These are phyloP conservation scores for Lipomyces sp. DNA, from an alignment of 805 yeast species.

Conservation along the genomic window DNA sequence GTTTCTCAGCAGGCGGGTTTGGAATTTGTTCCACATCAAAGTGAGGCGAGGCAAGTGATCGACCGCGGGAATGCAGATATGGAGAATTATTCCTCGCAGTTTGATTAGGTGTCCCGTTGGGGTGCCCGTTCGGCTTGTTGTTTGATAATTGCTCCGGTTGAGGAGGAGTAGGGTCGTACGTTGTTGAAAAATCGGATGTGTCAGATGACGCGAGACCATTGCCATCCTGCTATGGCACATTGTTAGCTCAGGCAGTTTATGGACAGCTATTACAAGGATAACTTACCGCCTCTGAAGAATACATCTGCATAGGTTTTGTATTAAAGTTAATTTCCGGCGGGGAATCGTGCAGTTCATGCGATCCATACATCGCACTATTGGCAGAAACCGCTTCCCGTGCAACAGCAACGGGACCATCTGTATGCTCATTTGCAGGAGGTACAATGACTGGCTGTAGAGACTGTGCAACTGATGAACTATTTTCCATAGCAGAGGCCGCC, in stretches of 20 bases:
- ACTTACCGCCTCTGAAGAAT: neutral
- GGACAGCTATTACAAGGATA: neutral
- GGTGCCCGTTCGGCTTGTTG: neutral
- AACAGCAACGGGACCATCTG: neutral
- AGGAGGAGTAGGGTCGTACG: neutral
- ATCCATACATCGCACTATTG: neutral
- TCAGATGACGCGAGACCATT: neutral
- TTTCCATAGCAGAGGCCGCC: neutral
- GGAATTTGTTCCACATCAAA: neutral
- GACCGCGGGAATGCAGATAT: constrained; percentile 4
- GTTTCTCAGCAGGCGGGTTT: neutral
- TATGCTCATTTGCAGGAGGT: neutral
- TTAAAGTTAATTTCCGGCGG: neutral
- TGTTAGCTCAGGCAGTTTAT: neutral
- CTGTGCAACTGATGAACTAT: neutral
- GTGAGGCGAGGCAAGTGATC: neutral
- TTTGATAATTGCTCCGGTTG: neutral
- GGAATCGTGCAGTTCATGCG: neutral
- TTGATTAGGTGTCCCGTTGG: neutral
- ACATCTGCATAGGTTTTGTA: neutral
- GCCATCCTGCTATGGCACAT: neutral
- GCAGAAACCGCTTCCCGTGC: neutral
- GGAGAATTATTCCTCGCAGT: neutral
- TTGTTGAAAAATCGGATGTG: neutral
- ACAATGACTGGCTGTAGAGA: neutral